Conservation (phyloP, 2,329 filamentous ascomycete species). For the Acrocalymma vagum region DNA sequence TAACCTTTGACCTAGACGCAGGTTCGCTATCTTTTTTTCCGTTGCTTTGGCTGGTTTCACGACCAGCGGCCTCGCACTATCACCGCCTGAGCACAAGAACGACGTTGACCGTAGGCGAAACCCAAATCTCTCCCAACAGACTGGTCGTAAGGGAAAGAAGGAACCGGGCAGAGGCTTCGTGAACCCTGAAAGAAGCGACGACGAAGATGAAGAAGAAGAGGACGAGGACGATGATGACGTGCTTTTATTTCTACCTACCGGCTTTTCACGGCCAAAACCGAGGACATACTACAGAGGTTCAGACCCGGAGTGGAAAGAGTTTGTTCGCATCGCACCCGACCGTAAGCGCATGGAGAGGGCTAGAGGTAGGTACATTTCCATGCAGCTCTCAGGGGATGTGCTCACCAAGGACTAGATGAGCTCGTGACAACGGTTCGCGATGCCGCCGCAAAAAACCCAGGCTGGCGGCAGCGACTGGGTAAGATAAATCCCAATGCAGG, state of each 20-base stretch:
- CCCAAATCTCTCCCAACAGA: too few species aligned
- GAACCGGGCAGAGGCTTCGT: constrained; percentile 24
- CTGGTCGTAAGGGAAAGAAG: constrained; percentile 16
- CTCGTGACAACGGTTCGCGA: constrained; percentile 47
- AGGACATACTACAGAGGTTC: constrained; percentile 56
- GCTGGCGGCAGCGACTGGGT: constrained; percentile 43
- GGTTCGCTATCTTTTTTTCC: too few species aligned
- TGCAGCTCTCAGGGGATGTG: not conserved
- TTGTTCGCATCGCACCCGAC: constrained; percentile 56
- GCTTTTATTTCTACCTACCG: constrained; percentile 58
- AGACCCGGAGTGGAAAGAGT: constrained; percentile 64
- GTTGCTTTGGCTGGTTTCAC: too few species aligned
- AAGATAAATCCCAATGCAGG: constrained; percentile 50
- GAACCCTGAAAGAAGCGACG: constrained; percentile 36
- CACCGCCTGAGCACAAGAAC: too few species aligned
- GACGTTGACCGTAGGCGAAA: too few species aligned
- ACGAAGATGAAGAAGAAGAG: constrained; percentile 41
- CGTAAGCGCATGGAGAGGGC: constrained; percentile 49
- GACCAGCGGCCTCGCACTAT: too few species aligned
- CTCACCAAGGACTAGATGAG: constrained; percentile 35
- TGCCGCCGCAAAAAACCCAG: constrained; percentile 35
- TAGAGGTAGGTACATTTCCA: constrained; percentile 32
- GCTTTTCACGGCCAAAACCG: constrained; percentile 52
- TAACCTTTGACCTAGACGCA: too few species aligned
- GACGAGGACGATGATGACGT: constrained; percentile 40